Conservation (phyloP, 306 rosid genomes). For the Castanea sativa region DNA sequence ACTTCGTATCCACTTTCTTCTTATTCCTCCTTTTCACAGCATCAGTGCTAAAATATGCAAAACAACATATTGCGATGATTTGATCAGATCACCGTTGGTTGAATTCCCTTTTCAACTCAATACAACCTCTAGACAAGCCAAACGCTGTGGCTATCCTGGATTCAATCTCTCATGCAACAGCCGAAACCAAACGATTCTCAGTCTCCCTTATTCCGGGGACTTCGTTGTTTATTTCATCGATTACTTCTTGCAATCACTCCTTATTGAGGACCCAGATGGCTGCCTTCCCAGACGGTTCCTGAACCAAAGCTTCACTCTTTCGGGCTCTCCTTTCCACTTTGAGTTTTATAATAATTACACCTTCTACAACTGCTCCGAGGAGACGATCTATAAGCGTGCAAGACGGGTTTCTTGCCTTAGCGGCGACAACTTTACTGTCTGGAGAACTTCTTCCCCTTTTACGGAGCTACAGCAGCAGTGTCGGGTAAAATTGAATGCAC, state of each 20-base stretch:
- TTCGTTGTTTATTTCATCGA: constrained; percentile 11
- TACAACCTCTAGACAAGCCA: not conserved
- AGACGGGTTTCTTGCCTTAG: constrained; percentile 30
- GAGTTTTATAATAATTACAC: constrained; percentile 9
- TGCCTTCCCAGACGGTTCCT: constrained; percentile 34
- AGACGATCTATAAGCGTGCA: not conserved
- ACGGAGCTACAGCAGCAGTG: constrained; percentile 12
- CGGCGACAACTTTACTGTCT: not conserved
- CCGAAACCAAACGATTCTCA: constrained; percentile 21
- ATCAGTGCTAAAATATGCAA: not conserved
- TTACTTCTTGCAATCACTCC: not conserved
- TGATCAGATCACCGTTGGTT: not conserved
- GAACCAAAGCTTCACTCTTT: not conserved
- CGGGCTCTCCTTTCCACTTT: constrained; percentile 24
- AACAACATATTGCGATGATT: not conserved
- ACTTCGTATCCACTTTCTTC: not conserved
- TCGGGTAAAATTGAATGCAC: constrained; percentile 22
- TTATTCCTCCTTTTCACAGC: not conserved
- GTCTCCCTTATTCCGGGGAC: constrained; percentile 22
- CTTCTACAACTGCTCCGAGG: constrained; percentile 37
- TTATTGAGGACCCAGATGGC: constrained; percentile 25
- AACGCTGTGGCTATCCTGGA: not conserved
- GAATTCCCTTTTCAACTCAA: not conserved
- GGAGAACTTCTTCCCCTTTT: not conserved
- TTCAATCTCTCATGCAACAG: constrained; percentile 25